Evolutionary conservation across 805 yeast species (phyloP).

Genomic region (Metschnikowia lochheadii): DNA sequence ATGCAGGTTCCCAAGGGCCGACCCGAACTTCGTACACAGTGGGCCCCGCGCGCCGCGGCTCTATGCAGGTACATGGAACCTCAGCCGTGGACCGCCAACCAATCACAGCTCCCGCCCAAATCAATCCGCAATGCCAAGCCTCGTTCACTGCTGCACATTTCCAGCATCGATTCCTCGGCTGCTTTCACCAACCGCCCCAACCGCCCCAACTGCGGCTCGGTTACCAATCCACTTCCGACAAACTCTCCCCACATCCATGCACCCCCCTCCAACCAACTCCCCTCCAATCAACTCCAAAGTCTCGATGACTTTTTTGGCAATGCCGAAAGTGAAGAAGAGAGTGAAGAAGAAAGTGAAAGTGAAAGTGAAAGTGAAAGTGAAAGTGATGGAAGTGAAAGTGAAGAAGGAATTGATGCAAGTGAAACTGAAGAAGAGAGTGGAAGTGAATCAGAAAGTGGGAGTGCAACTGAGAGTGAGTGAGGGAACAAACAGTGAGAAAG

Average conservation of each 20-base stretch:
- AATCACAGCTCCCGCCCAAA: constrained; percentile 25
- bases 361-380: not conserved
- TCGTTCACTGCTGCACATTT: constrained; percentile 7
- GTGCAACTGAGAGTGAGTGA: not conserved
- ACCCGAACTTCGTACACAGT: constrained; percentile 29
- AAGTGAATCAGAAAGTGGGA: not conserved
- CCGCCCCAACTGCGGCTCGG: not conserved
- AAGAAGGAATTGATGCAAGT: not conserved
- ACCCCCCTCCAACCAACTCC: constrained; percentile 14
- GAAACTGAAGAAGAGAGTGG: not conserved
- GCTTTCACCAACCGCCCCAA: not conserved
- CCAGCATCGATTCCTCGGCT: constrained; percentile 14
- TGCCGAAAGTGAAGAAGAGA: constrained; percentile 12
- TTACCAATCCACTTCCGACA: not conserved
- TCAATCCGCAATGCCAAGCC: constrained; percentile 27
- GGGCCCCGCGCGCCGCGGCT: not conserved
- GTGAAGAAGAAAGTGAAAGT: constrained; percentile 16
- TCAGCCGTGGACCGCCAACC: constrained; percentile 44
- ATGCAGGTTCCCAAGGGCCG: constrained; percentile 75
- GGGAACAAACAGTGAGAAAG: no score
- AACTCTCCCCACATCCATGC: not conserved
- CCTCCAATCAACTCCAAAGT: constrained; percentile 58
- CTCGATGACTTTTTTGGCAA: constrained; percentile 79
- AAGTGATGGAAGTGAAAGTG: not conserved
- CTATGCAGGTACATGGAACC: constrained; percentile 23